These are phyloP conservation scores for Triticum urartu DNA, from an alignment of 176 grass and related monocot species.

Conservation along the genomic window DNA sequence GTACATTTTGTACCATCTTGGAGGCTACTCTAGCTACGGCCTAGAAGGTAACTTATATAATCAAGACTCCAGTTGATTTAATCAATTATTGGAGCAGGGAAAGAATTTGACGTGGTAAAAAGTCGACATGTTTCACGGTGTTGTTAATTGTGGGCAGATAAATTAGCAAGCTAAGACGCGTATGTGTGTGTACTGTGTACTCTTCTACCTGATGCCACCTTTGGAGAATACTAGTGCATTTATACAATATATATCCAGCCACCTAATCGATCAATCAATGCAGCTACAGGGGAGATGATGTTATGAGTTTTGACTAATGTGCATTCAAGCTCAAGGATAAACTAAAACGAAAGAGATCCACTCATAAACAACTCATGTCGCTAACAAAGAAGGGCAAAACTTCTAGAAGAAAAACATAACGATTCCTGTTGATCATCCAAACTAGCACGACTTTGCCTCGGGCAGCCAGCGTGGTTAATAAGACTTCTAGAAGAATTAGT, in stretches of 20 bases:
- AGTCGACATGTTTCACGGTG: no score
- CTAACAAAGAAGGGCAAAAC: background rate
- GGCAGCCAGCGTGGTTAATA: no score
- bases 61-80: no score
- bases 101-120: no score
- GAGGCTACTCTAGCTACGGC: no score
- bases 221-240: background rate
- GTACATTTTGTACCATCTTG: no score
- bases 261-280: no score
- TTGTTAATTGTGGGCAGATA: background rate
- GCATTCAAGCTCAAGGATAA: background rate
- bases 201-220: background rate
- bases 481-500: slow-evolving; percentile 9
- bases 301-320: background rate
- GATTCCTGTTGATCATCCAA: background rate
- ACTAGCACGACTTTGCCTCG: background rate
- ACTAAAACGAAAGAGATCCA: background rate
- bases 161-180: no score
- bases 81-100: no score
- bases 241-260: no score
- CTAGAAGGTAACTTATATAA: no score
- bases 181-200: background rate
- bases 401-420: no score
- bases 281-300: background rate
- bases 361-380: background rate